These are phyloP conservation scores for Penicillium brasilianum DNA, from an alignment of 2,329 filamentous ascomycete genomes.

Conservation along the genomic window DNA sequence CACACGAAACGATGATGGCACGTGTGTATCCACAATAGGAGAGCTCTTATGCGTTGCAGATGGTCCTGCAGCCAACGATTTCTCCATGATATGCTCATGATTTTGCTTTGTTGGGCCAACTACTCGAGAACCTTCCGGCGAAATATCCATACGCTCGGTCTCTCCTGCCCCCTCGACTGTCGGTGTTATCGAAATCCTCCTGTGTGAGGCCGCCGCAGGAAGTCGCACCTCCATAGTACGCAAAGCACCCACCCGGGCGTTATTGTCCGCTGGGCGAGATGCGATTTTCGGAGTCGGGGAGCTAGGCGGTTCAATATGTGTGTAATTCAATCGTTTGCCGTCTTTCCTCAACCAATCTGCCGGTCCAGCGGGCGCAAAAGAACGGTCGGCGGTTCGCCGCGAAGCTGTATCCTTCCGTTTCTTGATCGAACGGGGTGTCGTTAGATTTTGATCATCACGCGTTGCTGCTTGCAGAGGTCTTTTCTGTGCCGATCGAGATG, in stretches of 20 bases:
- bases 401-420: slow-evolving; percentile 3
- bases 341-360: slow-evolving; percentile 40
- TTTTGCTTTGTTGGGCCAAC: neutral
- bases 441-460: neutral
- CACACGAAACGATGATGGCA: slow-evolving; percentile 35
- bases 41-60: slow-evolving; percentile 4
- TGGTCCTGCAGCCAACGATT: neutral
- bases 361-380: slow-evolving; percentile 7
- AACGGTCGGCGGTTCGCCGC: neutral
- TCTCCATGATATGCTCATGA: neutral
- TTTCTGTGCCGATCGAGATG: slow-evolving; percentile 7
- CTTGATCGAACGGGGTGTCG: slow-evolving; percentile 4
- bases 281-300: slow-evolving; percentile 39
- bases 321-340: slow-evolving; percentile 34
- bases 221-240: slow-evolving; percentile 12
- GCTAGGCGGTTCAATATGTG: slow-evolving; percentile 42
- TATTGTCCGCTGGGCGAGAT: slow-evolving; percentile 26
- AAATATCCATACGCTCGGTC: neutral
- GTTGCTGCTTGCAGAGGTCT: neutral
- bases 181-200: neutral
- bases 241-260: slow-evolving; percentile 9
- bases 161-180: neutral
- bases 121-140: neutral
- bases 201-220: neutral
- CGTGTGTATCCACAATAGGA: slow-evolving; percentile 3